phyloP scores from a whole-genome alignment of 176 grass and related monocot species.

The Oryza meridionalis region DNA sequence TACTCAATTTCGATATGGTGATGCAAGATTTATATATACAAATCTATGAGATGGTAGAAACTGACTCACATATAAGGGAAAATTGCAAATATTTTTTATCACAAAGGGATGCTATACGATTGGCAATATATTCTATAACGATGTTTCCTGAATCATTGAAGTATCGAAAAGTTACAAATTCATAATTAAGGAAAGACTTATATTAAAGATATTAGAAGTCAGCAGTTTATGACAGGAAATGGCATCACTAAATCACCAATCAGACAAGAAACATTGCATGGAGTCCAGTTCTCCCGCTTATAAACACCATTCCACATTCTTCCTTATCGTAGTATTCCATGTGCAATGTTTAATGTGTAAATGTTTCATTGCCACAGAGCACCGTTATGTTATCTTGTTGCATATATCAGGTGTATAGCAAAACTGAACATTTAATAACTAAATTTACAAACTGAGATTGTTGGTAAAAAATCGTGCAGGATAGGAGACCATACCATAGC shows the following conservation, averaged over 20 bases:
- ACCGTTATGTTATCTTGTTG: background rate
- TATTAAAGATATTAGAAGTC: background rate
- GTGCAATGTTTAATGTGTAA: background rate
- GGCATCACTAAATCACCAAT: background rate
- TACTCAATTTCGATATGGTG: background rate
- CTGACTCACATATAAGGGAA: background rate
- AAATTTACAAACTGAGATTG: background rate
- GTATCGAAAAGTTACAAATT: background rate
- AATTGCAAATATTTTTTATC: background rate
- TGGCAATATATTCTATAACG: background rate
- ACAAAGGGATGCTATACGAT: background rate
- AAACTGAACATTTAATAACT: background rate
- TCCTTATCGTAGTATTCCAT: background rate
- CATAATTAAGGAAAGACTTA: background rate
- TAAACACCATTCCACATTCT: background rate
- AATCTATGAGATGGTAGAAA: background rate
- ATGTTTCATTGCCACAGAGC: background rate
- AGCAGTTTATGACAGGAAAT: background rate
- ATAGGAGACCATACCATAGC: background rate
- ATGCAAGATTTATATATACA: background rate
- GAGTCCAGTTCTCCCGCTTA: background rate
- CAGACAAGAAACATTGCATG: background rate
- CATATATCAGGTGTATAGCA: background rate
- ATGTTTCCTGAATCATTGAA: background rate
- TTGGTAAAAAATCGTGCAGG: background rate